Evolutionary conservation across 2,329 filamentous ascomycete species (phyloP), one percentile per base, ranked within the genome.

Genomic region (Lojkania enalia): DNA sequence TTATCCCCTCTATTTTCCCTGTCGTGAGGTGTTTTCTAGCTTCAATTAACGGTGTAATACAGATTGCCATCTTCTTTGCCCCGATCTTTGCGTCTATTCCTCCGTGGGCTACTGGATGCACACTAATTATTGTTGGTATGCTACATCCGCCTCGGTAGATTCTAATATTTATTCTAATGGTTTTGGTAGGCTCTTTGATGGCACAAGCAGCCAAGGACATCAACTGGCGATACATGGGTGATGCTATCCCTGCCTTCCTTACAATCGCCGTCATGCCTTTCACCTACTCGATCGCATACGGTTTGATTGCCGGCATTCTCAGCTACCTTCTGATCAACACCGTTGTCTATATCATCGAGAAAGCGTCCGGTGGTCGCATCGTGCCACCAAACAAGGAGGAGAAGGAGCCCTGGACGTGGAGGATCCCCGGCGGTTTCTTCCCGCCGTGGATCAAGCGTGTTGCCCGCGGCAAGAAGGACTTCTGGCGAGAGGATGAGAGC

Each of bases 181-280:
- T n/a, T n/a, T n/a, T n/a, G n/a, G n/a, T n/a, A n/a, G 90, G 90
- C n/a, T 84, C 85, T 15, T 86, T 95, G 79, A 95, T 95, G 90
- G 83, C 86, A 44, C 80, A 83, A 49, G 80, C 87, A 1, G 87
- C 87, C 11, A 82, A 81, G 13, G 86, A 94, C 52, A 91, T 95
- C 75, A 95, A 95, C 77, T 95, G 90, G 90, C 77, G 77, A 35
- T 70, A 95, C 71, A 77, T 89, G 49, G 89, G 89, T 40, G 90
- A 95, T 66, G 85, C 88, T 1, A 78, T 95, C 18, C 90, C 90
- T 0, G 88, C 90, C 2, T 95, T 95, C 72, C 74, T 95, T 25
- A 90, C 87, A 39, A 86, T 95, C 52, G 83, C 85, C 45, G 73
- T 91, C 49, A 95, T 95, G 90, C 89, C 90, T 0, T 94, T 95